Evolutionary conservation across 176 grass and related monocot genomes (phyloP).

Genomic region (Chloris gayana): DNA sequence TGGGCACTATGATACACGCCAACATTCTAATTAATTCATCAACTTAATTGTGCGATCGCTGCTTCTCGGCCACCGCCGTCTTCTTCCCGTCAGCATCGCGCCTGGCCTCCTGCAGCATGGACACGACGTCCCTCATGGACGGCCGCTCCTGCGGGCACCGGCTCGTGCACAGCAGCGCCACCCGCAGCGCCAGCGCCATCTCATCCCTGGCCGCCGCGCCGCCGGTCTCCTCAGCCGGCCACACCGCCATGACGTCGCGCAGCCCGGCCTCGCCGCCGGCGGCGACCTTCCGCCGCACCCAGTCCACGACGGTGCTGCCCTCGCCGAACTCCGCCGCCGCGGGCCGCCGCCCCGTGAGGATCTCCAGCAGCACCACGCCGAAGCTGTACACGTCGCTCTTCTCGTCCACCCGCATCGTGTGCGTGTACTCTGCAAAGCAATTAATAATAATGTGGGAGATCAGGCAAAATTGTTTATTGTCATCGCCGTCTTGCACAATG

Average conservation of each 20-base stretch:
- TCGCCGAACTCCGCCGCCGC: constrained; percentile 89
- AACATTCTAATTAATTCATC: too few relatives aligned
- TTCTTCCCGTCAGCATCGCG: constrained; percentile 31
- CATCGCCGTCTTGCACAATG: too few relatives aligned
- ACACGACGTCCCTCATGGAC: constrained; percentile 84
- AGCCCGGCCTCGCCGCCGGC: constrained; percentile 13
- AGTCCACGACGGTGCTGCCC: constrained; percentile 86
- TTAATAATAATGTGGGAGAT: too few relatives aligned
- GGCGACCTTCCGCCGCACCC: constrained; percentile 52
- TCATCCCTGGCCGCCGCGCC: constrained; percentile 52
- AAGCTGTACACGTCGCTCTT: constrained; percentile 93
- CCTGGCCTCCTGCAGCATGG: constrained; percentile 78
- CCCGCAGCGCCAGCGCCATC: constrained; percentile 65
- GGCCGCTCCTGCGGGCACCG: constrained; percentile 81
- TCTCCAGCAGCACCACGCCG: constrained; percentile 83
- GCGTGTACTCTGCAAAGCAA: constrained; percentile 73
- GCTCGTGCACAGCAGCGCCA: constrained; percentile 82
- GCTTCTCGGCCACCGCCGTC: background rate
- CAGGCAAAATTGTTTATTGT: too few relatives aligned
- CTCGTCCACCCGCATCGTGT: constrained; percentile 80
- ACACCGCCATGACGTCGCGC: constrained; percentile 35
- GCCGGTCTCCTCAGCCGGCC: background rate
- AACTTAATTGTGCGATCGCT: background rate
- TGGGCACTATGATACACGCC: too few relatives aligned
- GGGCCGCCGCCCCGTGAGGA: constrained; percentile 66